Evolutionary conservation across 1,139 yeast genomes (phyloP).

Genomic region (Geotrichum cucujoidarum): DNA sequence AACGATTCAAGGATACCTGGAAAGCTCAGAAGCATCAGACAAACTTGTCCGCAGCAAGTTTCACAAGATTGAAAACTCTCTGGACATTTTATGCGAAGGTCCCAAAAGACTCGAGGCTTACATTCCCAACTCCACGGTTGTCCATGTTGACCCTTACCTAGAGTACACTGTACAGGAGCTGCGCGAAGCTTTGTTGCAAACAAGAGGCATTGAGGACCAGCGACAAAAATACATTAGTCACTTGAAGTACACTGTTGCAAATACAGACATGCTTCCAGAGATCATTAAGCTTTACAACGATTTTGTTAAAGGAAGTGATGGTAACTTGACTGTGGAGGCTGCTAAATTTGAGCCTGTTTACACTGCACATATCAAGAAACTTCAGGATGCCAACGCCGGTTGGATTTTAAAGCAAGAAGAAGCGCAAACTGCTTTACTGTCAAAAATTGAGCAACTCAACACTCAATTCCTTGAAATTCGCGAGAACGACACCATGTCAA

Average conservation of each 20-base stretch:
- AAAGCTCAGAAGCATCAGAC: slow-evolving; percentile 63
- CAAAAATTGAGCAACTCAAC: slow-evolving; percentile 43
- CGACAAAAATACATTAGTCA: slow-evolving; percentile 29
- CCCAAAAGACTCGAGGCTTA: slow-evolving; percentile 41
- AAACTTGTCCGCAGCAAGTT: slow-evolving; percentile 45
- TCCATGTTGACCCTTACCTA: slow-evolving; percentile 43
- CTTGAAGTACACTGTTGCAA: slow-evolving; percentile 31
- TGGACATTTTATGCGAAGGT: slow-evolving; percentile 46
- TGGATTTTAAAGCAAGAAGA: slow-evolving; percentile 40
- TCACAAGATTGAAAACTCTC: slow-evolving; percentile 40
- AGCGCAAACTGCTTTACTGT: slow-evolving; percentile 44
- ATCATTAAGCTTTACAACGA: slow-evolving; percentile 24
- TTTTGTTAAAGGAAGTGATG: slow-evolving; percentile 23
- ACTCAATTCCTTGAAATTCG: slow-evolving; percentile 36
- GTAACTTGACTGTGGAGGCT: slow-evolving; percentile 29
- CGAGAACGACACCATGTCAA: slow-evolving; percentile 33
- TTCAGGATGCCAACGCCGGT: slow-evolving; percentile 40
- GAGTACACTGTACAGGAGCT: slow-evolving; percentile 42
- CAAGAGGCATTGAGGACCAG: slow-evolving; percentile 29
- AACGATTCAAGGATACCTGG: slow-evolving; percentile 47
- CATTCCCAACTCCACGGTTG: slow-evolving; percentile 49
- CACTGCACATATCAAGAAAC: slow-evolving; percentile 32
- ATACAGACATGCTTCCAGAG: slow-evolving; percentile 31
- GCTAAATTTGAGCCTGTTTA: slow-evolving; percentile 34
- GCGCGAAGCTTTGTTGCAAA: slow-evolving; percentile 39